Percentiles rank a stretch among this genome's conserved stretches.
Evolutionary conservation across 164 flowering plant genomes (phyloP).

Genomic region (Vitis vinifera): DNA sequence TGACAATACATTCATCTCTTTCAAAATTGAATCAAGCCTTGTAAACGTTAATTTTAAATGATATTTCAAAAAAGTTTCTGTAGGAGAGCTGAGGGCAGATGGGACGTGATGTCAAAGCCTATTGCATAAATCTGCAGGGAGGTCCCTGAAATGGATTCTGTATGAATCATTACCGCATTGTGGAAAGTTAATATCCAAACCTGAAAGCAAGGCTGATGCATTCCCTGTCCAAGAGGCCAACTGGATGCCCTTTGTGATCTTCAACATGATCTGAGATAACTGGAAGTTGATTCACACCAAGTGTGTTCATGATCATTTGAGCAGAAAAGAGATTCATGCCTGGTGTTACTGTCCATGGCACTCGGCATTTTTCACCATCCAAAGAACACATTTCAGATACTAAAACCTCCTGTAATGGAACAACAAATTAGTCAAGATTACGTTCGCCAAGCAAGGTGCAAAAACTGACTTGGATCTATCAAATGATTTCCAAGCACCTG

Average conservation of each 20-base stretch:
- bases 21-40: too few relatives aligned
- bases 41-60: too few relatives aligned
- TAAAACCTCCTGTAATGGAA: slow-evolving; percentile 38
- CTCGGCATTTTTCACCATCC: slow-evolving; percentile 41
- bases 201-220: slow-evolving; percentile 76
- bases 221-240: slow-evolving; percentile 72
- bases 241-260: slow-evolving; percentile 32
- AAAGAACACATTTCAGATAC: slow-evolving; percentile 59
- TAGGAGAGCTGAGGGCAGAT: neutral
- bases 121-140: neutral
- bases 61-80: too few relatives aligned
- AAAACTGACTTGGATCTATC: neutral
- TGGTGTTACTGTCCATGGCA: slow-evolving; percentile 62
- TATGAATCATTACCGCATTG: neutral
- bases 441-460: neutral
- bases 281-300: slow-evolving; percentile 65
- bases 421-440: neutral
- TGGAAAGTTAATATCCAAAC: slow-evolving; percentile 18
- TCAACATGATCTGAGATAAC: slow-evolving; percentile 51
- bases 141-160: neutral
- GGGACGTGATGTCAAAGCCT: neutral
- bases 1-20: too few relatives aligned
- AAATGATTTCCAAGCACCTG: too few relatives aligned
- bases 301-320: slow-evolving; percentile 47
- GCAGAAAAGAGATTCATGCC: slow-evolving; percentile 62